phyloP scores from a whole-genome alignment of 208 protist genomes.

The Acanthamoeba triangularis region DNA sequence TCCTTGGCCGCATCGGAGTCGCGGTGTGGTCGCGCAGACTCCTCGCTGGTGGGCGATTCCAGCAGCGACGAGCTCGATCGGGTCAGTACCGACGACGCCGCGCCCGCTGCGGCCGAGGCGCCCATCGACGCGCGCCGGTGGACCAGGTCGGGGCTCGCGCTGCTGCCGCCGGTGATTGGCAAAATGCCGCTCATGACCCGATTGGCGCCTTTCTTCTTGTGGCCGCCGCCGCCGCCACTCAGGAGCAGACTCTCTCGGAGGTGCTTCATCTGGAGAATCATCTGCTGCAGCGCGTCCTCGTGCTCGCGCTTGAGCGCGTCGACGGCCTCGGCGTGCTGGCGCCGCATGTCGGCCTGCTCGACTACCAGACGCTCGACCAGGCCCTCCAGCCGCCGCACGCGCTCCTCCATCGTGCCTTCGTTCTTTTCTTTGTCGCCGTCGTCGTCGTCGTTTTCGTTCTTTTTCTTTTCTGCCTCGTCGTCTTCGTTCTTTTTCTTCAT shows the following conservation, averaged over 20 bases:
- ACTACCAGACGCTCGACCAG: not conserved
- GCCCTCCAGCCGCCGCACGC: not conserved
- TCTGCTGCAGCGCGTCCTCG: conserved; percentile 17
- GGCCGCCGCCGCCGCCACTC: not conserved
- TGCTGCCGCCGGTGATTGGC: not conserved
- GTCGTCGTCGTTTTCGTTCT: too few relatives aligned
- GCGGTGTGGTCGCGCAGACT: not conserved
- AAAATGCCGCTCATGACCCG: conserved; percentile 23
- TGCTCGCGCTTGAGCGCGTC: conserved; percentile 8
- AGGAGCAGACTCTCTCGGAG: not conserved
- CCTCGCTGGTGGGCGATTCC: not conserved
- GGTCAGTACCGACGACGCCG: not conserved
- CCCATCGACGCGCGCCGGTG: not conserved
- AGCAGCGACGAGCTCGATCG: not conserved
- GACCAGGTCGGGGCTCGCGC: not conserved
- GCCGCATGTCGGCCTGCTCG: not conserved
- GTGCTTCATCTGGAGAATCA: conserved; percentile 15
- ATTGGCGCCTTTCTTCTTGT: not conserved
- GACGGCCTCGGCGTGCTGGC: not conserved
- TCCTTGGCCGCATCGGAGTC: not conserved
- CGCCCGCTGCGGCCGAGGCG: not conserved
- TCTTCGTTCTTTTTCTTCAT: not conserved
- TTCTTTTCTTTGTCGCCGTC: not conserved
- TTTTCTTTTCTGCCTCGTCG: too few relatives aligned
- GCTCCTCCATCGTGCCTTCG: not conserved